These are phyloP conservation scores for Tuber calosporum DNA, from an alignment of 495 filamentous ascomycete species.

Conservation along the genomic window DNA sequence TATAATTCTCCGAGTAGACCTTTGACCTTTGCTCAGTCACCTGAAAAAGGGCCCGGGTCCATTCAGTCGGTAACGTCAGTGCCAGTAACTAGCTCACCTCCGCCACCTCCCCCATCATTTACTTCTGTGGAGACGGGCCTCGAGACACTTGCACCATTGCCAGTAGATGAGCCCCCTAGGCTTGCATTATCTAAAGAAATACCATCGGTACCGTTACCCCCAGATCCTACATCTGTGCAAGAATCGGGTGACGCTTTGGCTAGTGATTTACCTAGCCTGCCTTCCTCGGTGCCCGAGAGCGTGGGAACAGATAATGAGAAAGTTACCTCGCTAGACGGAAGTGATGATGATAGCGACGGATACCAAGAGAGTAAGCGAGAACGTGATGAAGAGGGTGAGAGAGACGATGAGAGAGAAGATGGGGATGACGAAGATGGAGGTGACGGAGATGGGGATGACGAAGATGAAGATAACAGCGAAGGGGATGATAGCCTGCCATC, in stretches of 20 bases:
- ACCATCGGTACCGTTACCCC: slow-evolving; percentile 3
- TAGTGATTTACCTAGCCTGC: slow-evolving; percentile 35
- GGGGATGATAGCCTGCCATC: slow-evolving; percentile 26
- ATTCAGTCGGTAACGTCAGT: not conserved
- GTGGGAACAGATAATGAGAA: slow-evolving; percentile 43
- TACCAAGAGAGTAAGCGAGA: slow-evolving; percentile 42
- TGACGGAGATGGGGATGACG: slow-evolving; percentile 43
- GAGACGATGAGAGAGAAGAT: slow-evolving; percentile 39
- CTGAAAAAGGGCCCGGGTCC: not conserved
- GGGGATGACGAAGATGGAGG: slow-evolving; percentile 46
- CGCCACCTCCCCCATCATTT: not conserved
- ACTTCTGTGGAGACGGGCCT: not conserved
- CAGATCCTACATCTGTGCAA: slow-evolving; percentile 4
- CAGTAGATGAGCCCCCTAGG: not conserved
- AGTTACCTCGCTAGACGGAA: slow-evolving; percentile 25
- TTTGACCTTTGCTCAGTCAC: not conserved
- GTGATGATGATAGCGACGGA: slow-evolving; percentile 38
- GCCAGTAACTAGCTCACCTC: not conserved
- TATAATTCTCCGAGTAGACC: slow-evolving; percentile 9
- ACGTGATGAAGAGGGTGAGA: slow-evolving; percentile 37
- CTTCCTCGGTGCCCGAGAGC: slow-evolving; percentile 41
- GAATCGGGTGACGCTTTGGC: slow-evolving; percentile 24
- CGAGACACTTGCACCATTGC: not conserved
- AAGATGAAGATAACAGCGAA: slow-evolving; percentile 11
- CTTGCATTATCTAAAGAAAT: not conserved